A percentile compares a stretch with the other conserved stretches of the same genome.
Evolutionary conservation across 352 stramenopile genomes (phyloP).

Genomic region (Phytophthora hibernalis): DNA sequence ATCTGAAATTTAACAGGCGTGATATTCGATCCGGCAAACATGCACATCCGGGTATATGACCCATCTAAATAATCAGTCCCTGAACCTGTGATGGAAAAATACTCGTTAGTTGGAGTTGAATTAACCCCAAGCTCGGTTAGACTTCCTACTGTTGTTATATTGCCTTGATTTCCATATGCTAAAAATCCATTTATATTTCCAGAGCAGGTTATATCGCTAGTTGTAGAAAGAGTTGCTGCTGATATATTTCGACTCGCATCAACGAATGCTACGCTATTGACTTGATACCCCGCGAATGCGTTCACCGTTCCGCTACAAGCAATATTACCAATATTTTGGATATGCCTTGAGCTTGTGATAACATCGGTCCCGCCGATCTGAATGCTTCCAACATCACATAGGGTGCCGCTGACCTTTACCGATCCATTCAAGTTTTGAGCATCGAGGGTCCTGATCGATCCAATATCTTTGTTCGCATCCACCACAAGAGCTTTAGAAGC

Average conservation of each 20-base stretch:
- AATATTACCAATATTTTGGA: neutral
- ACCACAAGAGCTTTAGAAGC: too few relatives aligned
- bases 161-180: neutral
- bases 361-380: neutral
- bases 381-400: too few relatives aligned
- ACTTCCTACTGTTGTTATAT: constrained; percentile 6
- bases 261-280: too few relatives aligned
- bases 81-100: neutral
- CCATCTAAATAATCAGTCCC: neutral
- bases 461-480: constrained; percentile 8
- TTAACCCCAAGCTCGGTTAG: constrained; percentile 4
- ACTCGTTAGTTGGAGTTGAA: constrained; percentile 17
- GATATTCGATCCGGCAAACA: constrained; percentile 6
- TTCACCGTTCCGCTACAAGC: too few relatives aligned
- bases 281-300: too few relatives aligned
- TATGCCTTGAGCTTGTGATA: constrained; percentile 1
- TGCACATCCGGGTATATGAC: neutral
- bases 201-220: too few relatives aligned
- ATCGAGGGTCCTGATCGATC: constrained; percentile 1
- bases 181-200: neutral
- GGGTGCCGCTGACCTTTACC: too few relatives aligned
- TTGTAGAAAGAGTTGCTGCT: too few relatives aligned
- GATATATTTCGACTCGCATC: too few relatives aligned
- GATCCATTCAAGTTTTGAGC: too few relatives aligned
- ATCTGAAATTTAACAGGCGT: constrained; percentile 12